These are phyloP conservation scores for Russula dissimulans DNA, from an alignment of 768 basidiomycete genomes.

Conservation along the genomic window DNA sequence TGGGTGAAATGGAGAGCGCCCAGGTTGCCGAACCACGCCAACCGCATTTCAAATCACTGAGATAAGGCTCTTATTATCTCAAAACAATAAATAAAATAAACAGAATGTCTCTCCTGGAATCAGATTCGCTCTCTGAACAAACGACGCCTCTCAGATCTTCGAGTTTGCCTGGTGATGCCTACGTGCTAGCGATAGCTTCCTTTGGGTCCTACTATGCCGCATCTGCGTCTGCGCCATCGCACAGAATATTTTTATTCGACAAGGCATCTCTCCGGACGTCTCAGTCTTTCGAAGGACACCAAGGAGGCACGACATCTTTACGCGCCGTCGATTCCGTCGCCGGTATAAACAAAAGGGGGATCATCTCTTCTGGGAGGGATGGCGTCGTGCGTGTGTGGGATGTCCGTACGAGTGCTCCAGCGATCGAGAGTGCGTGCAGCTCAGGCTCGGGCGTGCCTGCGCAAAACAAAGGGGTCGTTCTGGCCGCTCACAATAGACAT, in stretches of 20 bases:
- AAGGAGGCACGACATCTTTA: constrained; percentile 46
- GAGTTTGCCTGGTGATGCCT: constrained; percentile 36
- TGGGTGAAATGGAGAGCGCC: not conserved
- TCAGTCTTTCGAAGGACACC: constrained; percentile 48
- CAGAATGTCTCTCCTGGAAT: constrained; percentile 28
- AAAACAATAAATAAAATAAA: too few relatives aligned
- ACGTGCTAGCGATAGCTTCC: constrained; percentile 51
- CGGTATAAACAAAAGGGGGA: constrained; percentile 32
- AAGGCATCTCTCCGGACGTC: constrained; percentile 40
- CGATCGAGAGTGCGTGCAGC: constrained; percentile 49
- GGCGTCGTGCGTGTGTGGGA: constrained; percentile 73
- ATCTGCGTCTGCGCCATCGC: constrained; percentile 51
- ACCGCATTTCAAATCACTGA: too few relatives aligned
- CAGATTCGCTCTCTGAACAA: constrained; percentile 22
- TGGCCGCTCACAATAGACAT: constrained; percentile 31
- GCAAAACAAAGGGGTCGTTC: constrained; percentile 21
- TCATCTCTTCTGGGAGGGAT: constrained; percentile 64
- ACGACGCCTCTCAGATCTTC: constrained; percentile 27
- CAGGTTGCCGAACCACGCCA: too few relatives aligned
- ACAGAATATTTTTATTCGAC: constrained; percentile 61
- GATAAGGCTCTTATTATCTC: too few relatives aligned
- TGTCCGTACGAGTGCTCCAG: constrained; percentile 41
- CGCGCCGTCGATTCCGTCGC: constrained; percentile 36
- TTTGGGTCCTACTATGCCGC: constrained; percentile 45
- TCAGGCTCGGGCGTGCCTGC: not conserved